Base-by-base conservation (phyloP, 2,329 filamentous ascomycete species). In the Dactylellina drechsleri region DNA sequence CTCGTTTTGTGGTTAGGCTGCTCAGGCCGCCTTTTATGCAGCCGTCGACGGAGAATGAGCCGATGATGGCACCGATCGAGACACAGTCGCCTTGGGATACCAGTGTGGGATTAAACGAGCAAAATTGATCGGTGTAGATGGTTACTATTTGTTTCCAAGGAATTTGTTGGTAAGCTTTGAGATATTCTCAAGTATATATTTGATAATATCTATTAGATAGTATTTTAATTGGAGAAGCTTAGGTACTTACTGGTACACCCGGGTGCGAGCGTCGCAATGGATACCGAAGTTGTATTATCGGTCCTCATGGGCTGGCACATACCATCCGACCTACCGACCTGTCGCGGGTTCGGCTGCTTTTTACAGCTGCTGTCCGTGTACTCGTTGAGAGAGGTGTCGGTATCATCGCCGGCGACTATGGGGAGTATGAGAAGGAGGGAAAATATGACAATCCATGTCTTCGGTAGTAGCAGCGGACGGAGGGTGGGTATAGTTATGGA, bases 171-270 rank as follows among this genome's bases (percentile, higher is more conserved):
- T 36, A 1, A 36, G 31, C 31, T 10, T 36, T 36, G 10, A 36
- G 31, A 36, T 7, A 8, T 10, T 36, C 10, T 36, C 31, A 10
- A 1, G 31, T 65, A 47, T 28, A 4, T 13, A 47, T 4, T 18
- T 40, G 15, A 13, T 43, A 18, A 23, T 8, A 57, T 45, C 52
- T 28, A 28, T 2, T 36, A 36, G 5, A 7, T 36, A 10, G 13
- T 10, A 47, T 16, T 2, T 47, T 23, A 23, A 10, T 47, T 6
- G 13, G 16, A 16, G 8, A 65, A 54, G 47, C n/a, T 20, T 52
- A 15, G 47, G 47, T 3, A 68, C 71, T 60, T 75, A 75, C 71
- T 75, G n/a, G 64, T 47, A 31, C 71, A 75, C 13, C 71, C 71
- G 50, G 56, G 64, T 5, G 57, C 71, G 4, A 75, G 43, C 1